A percentile compares a stretch with the other conserved stretches of the same genome.
Evolutionary conservation across 192 early-diverging fungal species (phyloP).

Genomic region (Gaertneriomyces semiglobifer): DNA sequence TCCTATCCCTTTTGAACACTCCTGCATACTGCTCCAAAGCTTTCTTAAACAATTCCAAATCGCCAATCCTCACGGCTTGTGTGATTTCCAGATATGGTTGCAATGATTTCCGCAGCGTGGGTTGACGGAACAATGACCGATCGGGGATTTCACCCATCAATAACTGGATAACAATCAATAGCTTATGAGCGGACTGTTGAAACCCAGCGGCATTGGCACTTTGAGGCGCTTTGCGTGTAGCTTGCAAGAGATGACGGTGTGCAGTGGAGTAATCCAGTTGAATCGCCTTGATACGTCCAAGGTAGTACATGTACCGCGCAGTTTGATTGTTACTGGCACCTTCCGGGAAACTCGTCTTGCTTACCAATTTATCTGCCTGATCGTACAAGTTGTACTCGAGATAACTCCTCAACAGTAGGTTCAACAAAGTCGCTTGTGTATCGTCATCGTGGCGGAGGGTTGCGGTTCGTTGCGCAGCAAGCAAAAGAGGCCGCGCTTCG

Average conservation of each 20-base stretch:
- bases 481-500: slow-evolving; percentile 71
- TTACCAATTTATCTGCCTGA: slow-evolving; percentile 94
- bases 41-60: slow-evolving; percentile 91
- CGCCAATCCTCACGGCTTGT: slow-evolving; percentile 94
- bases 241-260: slow-evolving; percentile 83
- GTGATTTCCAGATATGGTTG: slow-evolving; percentile 92
- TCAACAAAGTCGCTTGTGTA: slow-evolving; percentile 84
- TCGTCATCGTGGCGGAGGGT: slow-evolving; percentile 90
- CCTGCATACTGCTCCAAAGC: slow-evolving; percentile 68
- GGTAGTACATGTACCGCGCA: slow-evolving; percentile 93
- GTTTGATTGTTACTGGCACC: slow-evolving; percentile 88
- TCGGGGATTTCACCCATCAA: slow-evolving; percentile 99
- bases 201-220: slow-evolving; percentile 82
- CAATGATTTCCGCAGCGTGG: slow-evolving; percentile 77
- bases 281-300: slow-evolving; percentile 95
- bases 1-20: slow-evolving; percentile 84
- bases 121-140: slow-evolving; percentile 85
- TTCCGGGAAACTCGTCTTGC: slow-evolving; percentile 85
- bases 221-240: slow-evolving; percentile 93
- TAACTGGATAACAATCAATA: slow-evolving; percentile 95
- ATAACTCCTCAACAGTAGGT: slow-evolving; percentile 87
- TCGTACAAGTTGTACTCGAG: slow-evolving; percentile 94
- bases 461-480: slow-evolving; percentile 85
- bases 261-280: slow-evolving; percentile 95
- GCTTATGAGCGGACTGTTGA: slow-evolving; percentile 91